Evolutionary conservation across 192 early-diverging fungal species (phyloP).

Genomic region (Umbelopsis isabellina): DNA sequence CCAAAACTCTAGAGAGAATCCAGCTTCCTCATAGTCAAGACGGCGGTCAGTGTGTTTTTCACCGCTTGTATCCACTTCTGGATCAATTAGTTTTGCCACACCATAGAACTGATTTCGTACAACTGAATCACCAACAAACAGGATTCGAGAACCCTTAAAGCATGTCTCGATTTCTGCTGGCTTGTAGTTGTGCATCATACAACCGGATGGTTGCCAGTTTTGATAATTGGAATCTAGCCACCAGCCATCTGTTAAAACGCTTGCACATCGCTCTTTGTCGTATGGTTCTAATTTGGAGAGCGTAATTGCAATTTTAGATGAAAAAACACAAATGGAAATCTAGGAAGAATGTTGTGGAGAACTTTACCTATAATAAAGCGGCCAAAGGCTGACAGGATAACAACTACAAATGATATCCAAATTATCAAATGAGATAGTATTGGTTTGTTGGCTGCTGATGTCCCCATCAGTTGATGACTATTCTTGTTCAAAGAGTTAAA

Average conservation of each 20-base stretch:
- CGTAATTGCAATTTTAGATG: neutral
- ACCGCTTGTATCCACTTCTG: slow-evolving; percentile 31
- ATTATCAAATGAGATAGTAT: slow-evolving; percentile 19
- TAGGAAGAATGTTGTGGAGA: neutral
- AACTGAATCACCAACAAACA: slow-evolving; percentile 74
- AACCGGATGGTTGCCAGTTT: slow-evolving; percentile 63
- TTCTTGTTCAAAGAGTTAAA: neutral
- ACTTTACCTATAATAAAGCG: slow-evolving; percentile 3
- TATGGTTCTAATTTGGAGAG: slow-evolving; percentile 39
- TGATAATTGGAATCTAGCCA: slow-evolving; percentile 49
- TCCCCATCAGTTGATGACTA: neutral
- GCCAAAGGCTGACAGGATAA: neutral
- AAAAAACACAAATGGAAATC: neutral
- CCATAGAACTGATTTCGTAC: slow-evolving; percentile 64
- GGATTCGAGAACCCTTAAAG: slow-evolving; percentile 45
- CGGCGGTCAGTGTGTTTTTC: slow-evolving; percentile 49
- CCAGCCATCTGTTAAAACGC: slow-evolving; percentile 54
- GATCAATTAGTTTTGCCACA: slow-evolving; percentile 49
- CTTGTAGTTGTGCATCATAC: slow-evolving; percentile 62
- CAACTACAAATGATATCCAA: slow-evolving; percentile 19
- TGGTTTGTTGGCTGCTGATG: slow-evolving; percentile 1
- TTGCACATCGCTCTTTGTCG: slow-evolving; percentile 43
- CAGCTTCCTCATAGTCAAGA: slow-evolving; percentile 31
- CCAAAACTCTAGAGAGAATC: slow-evolving; percentile 56
- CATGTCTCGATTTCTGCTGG: slow-evolving; percentile 47